Conservation (phyloP, 768 basidiomycete species). For the Glaciozyma martinii region DNA sequence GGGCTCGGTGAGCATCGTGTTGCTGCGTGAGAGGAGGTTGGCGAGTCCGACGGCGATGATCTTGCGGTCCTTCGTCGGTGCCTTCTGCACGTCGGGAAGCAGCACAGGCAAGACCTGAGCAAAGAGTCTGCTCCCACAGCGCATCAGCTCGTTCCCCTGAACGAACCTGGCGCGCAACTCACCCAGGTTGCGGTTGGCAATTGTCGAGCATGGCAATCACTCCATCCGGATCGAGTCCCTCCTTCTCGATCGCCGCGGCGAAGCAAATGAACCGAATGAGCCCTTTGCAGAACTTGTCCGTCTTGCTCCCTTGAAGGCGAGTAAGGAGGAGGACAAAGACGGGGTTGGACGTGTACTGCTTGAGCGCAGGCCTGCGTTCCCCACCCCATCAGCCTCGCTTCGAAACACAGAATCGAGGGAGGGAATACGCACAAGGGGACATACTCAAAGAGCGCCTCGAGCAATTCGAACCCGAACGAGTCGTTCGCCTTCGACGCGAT, state of each 20-base stretch:
- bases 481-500: slow-evolving; percentile 73
- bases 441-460: slow-evolving; percentile 64
- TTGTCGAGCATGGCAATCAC: slow-evolving; percentile 67
- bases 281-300: slow-evolving; percentile 73
- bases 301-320: slow-evolving; percentile 73
- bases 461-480: slow-evolving; percentile 78
- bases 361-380: slow-evolving; percentile 50
- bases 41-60: slow-evolving; percentile 70
- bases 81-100: slow-evolving; percentile 68
- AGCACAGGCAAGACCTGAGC: slow-evolving; percentile 67
- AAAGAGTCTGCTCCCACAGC: slow-evolving; percentile 52
- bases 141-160: background rate
- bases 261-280: slow-evolving; percentile 72
- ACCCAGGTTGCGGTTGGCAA: slow-evolving; percentile 66
- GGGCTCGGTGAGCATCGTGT: slow-evolving; percentile 59
- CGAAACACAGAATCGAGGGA: background rate
- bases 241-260: slow-evolving; percentile 62
- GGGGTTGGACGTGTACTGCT: slow-evolving; percentile 63
- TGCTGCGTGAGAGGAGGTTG: slow-evolving; percentile 65
- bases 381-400: slow-evolving; percentile 1
- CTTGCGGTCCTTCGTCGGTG: slow-evolving; percentile 75
- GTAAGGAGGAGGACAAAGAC: slow-evolving; percentile 65
- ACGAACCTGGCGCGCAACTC: slow-evolving; percentile 36
- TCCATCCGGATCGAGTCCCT: slow-evolving; percentile 67
- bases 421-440: slow-evolving; percentile 58